These are phyloP conservation scores for Candida qinlingensis DNA, from an alignment of 805 yeast species.

Conservation along the genomic window DNA sequence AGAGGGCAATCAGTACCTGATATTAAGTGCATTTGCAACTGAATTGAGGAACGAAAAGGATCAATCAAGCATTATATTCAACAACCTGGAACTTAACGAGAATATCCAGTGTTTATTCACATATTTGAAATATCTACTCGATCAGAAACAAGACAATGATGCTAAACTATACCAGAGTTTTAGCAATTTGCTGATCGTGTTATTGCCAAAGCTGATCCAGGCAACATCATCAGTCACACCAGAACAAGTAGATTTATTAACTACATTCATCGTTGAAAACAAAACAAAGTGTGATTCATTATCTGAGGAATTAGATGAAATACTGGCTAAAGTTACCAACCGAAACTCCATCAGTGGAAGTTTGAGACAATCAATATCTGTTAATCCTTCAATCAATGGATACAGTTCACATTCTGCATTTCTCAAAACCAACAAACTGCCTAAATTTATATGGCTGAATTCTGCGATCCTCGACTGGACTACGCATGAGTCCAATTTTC, in stretches of 20 bases:
- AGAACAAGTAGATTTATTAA: slow-evolving; percentile 11
- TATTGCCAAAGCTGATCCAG: slow-evolving; percentile 9
- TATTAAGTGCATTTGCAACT: slow-evolving; percentile 13
- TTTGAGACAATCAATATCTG: slow-evolving; percentile 10
- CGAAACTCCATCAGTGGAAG: slow-evolving; percentile 12
- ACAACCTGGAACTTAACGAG: slow-evolving; percentile 14
- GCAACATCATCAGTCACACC: slow-evolving; percentile 3
- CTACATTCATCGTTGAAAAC: slow-evolving; percentile 7
- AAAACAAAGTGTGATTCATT: slow-evolving; percentile 5
- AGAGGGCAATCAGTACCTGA: slow-evolving; percentile 15
- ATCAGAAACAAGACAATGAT: background rate
- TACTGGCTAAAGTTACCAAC: slow-evolving; percentile 10
- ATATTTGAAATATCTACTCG: slow-evolving; percentile 11
- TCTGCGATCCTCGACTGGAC: slow-evolving; percentile 32
- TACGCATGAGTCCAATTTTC: slow-evolving; percentile 25
- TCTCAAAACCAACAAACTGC: slow-evolving; percentile 19
- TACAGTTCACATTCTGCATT: slow-evolving; percentile 11
- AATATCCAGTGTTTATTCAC: slow-evolving; percentile 6
- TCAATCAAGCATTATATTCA: slow-evolving; percentile 8
- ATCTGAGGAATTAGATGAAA: slow-evolving; percentile 13
- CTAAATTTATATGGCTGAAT: slow-evolving; percentile 33
- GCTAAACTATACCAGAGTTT: slow-evolving; percentile 7
- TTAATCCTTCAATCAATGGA: background rate
- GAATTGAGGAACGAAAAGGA: slow-evolving; percentile 11
- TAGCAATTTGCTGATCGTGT: slow-evolving; percentile 9